Evolutionary conservation across 176 grass and related monocot species (phyloP).

Genomic region (Cenchrus purpureus): DNA sequence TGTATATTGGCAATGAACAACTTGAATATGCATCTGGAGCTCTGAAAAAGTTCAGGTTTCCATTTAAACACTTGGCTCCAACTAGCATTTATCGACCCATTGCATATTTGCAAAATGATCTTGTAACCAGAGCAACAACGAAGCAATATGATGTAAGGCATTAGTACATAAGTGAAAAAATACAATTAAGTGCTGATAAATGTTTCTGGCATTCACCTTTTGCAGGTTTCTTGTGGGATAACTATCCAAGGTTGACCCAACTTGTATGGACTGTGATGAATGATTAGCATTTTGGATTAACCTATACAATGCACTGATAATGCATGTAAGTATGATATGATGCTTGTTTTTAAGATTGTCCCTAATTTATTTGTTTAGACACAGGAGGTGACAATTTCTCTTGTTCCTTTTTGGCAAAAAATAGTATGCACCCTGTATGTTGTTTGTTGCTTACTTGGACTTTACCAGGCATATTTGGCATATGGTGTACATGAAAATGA

Average conservation of each 20-base stretch:
- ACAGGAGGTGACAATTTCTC: conserved; percentile 25
- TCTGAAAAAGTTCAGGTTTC: conserved; percentile 87
- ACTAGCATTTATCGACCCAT: background rate
- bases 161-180: background rate
- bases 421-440: background rate
- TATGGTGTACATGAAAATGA: conserved; percentile 87
- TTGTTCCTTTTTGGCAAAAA: conserved; percentile 17
- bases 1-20: conserved; percentile 86
- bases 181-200: background rate
- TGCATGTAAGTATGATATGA: conserved; percentile 76
- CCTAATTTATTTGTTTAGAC: conserved; percentile 6
- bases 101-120: background rate
- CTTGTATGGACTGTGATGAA: conserved; percentile 60
- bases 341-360: background rate
- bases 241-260: conserved; percentile 75
- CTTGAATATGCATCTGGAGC: conserved; percentile 89
- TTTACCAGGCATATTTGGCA: conserved; percentile 90
- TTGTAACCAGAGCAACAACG: background rate
- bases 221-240: conserved; percentile 83
- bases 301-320: conserved; percentile 93
- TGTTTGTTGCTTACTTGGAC: conserved; percentile 26
- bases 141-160: background rate
- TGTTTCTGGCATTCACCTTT: conserved; percentile 5
- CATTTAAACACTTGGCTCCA: conserved; percentile 21
- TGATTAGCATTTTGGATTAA: conserved; percentile 98